phyloP scores from a whole-genome alignment of 495 filamentous ascomycete species.

The Lophiotrema nucula region DNA sequence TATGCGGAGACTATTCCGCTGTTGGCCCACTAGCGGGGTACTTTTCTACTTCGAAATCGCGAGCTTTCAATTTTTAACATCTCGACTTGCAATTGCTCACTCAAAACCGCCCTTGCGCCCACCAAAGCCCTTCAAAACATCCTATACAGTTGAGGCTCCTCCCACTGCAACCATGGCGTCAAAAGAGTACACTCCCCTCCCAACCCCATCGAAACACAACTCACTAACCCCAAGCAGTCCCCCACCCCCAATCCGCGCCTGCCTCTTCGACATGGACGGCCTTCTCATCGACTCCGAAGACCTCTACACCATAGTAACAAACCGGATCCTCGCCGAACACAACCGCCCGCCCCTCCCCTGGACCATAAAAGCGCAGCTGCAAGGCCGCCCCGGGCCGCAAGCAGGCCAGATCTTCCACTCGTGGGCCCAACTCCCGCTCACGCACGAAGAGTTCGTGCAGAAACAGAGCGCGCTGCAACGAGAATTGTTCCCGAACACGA shows the following conservation, averaged over 20 bases:
- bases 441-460: constrained; percentile 58
- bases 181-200: too few species aligned
- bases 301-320: constrained; percentile 79
- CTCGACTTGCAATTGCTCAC: too few species aligned
- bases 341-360: constrained; percentile 74
- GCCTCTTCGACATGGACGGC: constrained; percentile 98
- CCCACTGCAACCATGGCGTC: too few species aligned
- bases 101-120: too few species aligned
- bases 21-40: too few species aligned
- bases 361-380: constrained; percentile 89
- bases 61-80: too few species aligned
- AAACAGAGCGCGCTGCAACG: constrained; percentile 62
- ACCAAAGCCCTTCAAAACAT: too few species aligned
- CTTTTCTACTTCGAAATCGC: too few species aligned
- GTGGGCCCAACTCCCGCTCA: constrained; percentile 87
- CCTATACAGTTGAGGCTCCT: too few species aligned
- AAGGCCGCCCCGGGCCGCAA: constrained; percentile 81
- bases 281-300: constrained; percentile 94
- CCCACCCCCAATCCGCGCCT: constrained; percentile 75
- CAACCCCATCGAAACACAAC: too few species aligned
- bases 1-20: too few species aligned
- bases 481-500: constrained; percentile 67
- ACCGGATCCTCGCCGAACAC: constrained; percentile 73
- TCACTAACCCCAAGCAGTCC: background rate
- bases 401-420: constrained; percentile 65